Conservation (phyloP, 345 rosid species). For the Citrus inodora region DNA sequence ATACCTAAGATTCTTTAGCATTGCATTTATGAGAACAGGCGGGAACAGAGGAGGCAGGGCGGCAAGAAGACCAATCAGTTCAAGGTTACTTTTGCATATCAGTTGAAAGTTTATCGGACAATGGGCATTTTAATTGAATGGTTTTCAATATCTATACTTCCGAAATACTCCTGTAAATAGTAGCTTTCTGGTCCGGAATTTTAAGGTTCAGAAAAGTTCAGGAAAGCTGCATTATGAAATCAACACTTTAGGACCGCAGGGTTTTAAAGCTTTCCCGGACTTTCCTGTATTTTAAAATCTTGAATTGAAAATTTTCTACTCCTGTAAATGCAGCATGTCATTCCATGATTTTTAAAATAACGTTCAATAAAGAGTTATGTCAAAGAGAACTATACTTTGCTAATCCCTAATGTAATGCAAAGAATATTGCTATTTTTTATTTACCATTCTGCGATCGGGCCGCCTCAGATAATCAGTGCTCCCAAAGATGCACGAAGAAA, state of each 20-base stretch:
- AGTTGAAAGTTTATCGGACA: neutral
- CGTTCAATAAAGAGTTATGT: neutral
- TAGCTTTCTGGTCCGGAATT: too few species aligned
- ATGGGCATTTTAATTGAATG: neutral
- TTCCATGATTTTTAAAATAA: neutral
- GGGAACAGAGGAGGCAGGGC: neutral
- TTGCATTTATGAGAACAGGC: neutral
- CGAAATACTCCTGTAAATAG: neutral
- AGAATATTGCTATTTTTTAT: neutral
- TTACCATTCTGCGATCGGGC: conserved; percentile 73
- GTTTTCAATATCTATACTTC: neutral
- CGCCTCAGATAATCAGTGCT: conserved; percentile 89
- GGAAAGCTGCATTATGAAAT: too few species aligned
- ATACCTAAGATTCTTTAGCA: neutral
- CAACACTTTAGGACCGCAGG: too few species aligned
- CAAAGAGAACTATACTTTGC: neutral
- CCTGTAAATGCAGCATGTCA: neutral
- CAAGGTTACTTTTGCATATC: neutral
- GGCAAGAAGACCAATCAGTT: neutral
- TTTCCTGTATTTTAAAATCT: too few species aligned
- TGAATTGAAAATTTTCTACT: too few species aligned
- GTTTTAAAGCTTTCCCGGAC: too few species aligned
- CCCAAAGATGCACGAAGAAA: conserved; percentile 94
- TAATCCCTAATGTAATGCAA: neutral
- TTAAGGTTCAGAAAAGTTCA: too few species aligned